phyloP scores from a whole-genome alignment of 345 rosid species.

The Corchorus olitorius region DNA sequence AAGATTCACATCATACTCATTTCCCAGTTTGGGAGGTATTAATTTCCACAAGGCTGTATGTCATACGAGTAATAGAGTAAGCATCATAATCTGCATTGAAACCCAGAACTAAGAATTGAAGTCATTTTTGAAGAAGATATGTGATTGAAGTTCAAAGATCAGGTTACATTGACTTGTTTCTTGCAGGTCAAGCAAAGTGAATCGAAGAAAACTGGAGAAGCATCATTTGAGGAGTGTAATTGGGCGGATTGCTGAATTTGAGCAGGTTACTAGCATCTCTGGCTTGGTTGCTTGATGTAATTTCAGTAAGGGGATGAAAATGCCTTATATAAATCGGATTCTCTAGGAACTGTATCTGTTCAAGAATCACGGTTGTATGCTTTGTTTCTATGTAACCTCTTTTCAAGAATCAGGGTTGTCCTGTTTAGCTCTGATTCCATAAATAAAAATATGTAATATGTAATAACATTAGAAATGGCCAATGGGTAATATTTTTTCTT shows the following conservation, averaged over 20 bases:
- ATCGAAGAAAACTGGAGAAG: conserved; percentile 68
- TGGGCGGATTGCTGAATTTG: conserved; percentile 26
- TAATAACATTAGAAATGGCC: too few relatives aligned
- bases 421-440: too few relatives aligned
- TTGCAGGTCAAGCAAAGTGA: conserved; percentile 58
- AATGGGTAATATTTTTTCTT: not conserved
- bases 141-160: not conserved
- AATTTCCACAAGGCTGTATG: not conserved
- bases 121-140: not conserved
- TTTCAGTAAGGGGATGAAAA: conserved; percentile 2
- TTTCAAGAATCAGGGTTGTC: not conserved
- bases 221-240: conserved; percentile 37
- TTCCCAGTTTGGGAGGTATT: not conserved
- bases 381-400: not conserved
- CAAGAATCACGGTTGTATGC: not conserved
- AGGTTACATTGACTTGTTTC: not conserved
- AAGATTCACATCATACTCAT: not conserved
- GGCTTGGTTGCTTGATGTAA: not conserved
- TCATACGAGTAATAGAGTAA: not conserved
- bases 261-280: conserved; percentile 6
- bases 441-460: too few relatives aligned
- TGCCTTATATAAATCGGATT: not conserved
- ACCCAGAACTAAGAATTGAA: not conserved
- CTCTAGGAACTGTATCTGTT: not conserved
- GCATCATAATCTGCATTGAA: not conserved